Base-by-base conservation (phyloP, 768 basidiomycete species). In the Agrocybe chaxingu region DNA sequence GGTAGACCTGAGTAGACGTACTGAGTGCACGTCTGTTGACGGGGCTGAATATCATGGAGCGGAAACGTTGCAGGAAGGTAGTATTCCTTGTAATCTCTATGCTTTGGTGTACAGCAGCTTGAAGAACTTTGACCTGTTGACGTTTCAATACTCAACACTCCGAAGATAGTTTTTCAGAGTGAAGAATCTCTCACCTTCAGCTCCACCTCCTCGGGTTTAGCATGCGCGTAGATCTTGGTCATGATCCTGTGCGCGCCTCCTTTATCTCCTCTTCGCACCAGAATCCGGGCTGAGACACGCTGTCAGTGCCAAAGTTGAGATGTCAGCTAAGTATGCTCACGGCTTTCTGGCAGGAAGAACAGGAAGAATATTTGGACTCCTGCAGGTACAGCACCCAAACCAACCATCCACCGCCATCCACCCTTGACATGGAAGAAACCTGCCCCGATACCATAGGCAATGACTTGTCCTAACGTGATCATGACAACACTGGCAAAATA, bases 401-500 rank as follows among this genome's bases (percentile, higher is more conserved):
- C 90, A 11, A 89, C 86, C 85, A 91, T 88, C 81, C 81, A 92
- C 45, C 90, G 70, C 90, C 90, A 93, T 2, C 90, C 90, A 3
- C 75, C 68, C 31, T 66, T 65, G 46, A 78, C 66, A 50, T 78
- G 76, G 51, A 73, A 78, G 56, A 87, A 87, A 2, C 78, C 85
- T 18, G 85, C 84, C 19, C 80, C 86, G 48, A 85, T 82, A 13
- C 80, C 85, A 60, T 89, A 92, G 0, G 87, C 86, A 42, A 90
- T 77, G 30, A 91, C 87, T 55, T 91, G 90, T 2, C 87, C 87
- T 5, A 85, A 71, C 0, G 90, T 93, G 60, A 92, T 89, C 70
- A 84, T 81, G 0, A 90, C 86, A 13, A 90, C 87, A 62, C 70
- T 73, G 18, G 30, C n/a, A 31, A 24, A 40, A 36, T 8, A 10